Evolutionary conservation across 1,284 basidiomycete genomes (phyloP).

Genomic region (Trichosporon sp.): DNA sequence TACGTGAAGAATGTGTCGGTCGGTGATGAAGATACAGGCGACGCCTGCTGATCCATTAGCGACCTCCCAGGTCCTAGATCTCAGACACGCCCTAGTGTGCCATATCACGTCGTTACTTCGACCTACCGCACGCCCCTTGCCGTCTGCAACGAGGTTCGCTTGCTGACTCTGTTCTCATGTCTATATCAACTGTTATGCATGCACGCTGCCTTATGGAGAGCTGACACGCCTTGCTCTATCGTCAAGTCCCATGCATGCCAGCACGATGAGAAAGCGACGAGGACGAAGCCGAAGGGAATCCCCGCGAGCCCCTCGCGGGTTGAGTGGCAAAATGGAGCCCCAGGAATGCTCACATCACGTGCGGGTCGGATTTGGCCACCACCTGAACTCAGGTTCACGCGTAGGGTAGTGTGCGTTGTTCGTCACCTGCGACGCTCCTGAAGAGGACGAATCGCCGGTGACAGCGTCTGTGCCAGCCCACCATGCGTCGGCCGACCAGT

Average conservation of each 20-base stretch:
- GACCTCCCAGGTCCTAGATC: no score
- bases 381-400: neutral
- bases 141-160: neutral
- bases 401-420: neutral
- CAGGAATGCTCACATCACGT: neutral
- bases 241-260: neutral
- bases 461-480: constrained; percentile 28
- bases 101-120: neutral
- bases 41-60: neutral
- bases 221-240: neutral
- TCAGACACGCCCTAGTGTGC: neutral
- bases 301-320: neutral
- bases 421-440: neutral
- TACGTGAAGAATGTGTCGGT: neutral
- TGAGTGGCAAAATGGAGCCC: neutral
- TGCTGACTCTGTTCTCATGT: neutral
- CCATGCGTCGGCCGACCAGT: constrained; percentile 32
- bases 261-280: neutral
- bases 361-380: neutral
- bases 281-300: neutral
- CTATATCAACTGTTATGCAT: neutral
- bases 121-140: neutral
- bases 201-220: neutral
- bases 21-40: neutral
- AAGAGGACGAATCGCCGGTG: constrained; percentile 18